Conservation (phyloP, 2,329 filamentous ascomycete species). For the Apiospora rasikravindrae region DNA sequence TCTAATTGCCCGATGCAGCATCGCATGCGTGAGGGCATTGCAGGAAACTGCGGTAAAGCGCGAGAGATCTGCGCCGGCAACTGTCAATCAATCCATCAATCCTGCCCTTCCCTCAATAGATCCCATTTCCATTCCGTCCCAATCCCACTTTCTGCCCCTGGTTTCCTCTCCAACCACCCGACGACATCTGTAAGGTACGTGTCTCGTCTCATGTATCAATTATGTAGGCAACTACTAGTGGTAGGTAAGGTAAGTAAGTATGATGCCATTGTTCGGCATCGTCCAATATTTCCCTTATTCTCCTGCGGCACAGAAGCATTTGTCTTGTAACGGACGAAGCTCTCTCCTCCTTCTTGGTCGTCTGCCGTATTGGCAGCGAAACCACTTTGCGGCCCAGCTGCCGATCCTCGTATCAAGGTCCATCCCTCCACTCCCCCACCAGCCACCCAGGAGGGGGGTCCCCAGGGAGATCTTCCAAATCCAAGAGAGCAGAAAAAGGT, state of each 20-base stretch:
- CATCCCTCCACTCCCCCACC: background rate
- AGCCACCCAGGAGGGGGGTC: background rate
- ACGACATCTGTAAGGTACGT: background rate
- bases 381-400: conserved; percentile 8
- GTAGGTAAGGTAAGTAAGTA: background rate
- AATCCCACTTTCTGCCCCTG: background rate
- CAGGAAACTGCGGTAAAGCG: background rate
- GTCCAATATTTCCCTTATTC: background rate
- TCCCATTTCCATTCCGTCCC: background rate
- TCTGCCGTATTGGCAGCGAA: background rate
- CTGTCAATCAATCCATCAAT: background rate
- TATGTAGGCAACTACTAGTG: background rate
- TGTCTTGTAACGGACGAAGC: background rate
- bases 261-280: background rate
- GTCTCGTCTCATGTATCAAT: conserved; percentile 14
- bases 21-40: background rate
- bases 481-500: background rate
- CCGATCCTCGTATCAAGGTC: conserved; percentile 2
- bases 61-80: background rate
- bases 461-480: background rate
- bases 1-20: background rate
- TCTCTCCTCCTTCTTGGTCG: background rate
- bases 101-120: background rate
- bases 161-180: background rate
- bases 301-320: background rate